phyloP scores from a whole-genome alignment of 169 alveolate species.

The Cryptosporidium andersoni region DNA sequence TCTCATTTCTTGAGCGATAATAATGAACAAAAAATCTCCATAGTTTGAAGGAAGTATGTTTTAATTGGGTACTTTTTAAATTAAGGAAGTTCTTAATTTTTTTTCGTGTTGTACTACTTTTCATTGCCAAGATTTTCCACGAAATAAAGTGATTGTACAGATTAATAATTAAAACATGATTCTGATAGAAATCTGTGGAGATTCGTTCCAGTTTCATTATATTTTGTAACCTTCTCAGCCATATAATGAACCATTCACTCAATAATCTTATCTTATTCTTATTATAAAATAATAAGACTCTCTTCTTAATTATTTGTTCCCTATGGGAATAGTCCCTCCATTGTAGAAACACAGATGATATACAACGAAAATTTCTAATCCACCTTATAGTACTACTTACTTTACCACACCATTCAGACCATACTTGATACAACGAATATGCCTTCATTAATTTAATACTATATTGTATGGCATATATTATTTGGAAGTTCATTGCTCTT shows the following conservation, averaged over 20 bases:
- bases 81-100: neutral
- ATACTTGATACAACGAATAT: slow-evolving; percentile 14
- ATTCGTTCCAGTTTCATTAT: neutral
- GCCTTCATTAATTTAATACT: slow-evolving; percentile 28
- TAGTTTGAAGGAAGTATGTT: slow-evolving; percentile 19
- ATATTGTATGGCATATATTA: neutral
- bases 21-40: slow-evolving; percentile 60
- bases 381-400: slow-evolving; percentile 46
- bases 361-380: slow-evolving; percentile 37
- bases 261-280: neutral
- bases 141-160: neutral
- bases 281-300: neutral
- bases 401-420: slow-evolving; percentile 52
- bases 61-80: neutral
- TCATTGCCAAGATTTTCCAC: slow-evolving; percentile 6
- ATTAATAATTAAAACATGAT: neutral
- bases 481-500: neutral
- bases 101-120: neutral
- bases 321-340: slow-evolving; percentile 40
- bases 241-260: neutral
- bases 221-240: slow-evolving; percentile 3
- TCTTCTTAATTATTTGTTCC: slow-evolving; percentile 2
- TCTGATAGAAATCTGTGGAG: neutral
- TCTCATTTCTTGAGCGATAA: slow-evolving; percentile 21
- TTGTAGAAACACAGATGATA: slow-evolving; percentile 9